phyloP scores from a whole-genome alignment of 352 stramenopile species.

The Phytophthora capsici region DNA sequence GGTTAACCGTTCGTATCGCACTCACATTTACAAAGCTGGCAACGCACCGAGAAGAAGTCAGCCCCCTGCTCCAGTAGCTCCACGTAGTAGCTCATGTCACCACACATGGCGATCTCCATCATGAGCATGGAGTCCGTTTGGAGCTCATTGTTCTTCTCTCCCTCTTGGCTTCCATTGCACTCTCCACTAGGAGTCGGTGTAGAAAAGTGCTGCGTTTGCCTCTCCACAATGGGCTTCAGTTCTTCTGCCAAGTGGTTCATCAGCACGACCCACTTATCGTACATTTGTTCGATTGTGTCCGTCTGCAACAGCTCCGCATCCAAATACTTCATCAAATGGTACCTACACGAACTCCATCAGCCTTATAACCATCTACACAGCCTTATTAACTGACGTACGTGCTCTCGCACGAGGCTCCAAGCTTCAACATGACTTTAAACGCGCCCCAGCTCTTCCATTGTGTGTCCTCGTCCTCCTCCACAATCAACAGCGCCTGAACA shows the following conservation, averaged over 20 bases:
- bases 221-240: slow-evolving; percentile 53
- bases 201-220: slow-evolving; percentile 39
- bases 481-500: slow-evolving; percentile 44
- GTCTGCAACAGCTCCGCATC: slow-evolving; percentile 55
- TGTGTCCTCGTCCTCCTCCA: slow-evolving; percentile 49
- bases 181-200: slow-evolving; percentile 21
- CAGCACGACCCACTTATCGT: slow-evolving; percentile 62
- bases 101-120: slow-evolving; percentile 49
- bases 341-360: slow-evolving; percentile 36
- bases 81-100: slow-evolving; percentile 78
- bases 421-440: slow-evolving; percentile 62
- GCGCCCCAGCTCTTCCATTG: slow-evolving; percentile 61
- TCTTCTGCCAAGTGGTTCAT: slow-evolving; percentile 68
- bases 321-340: slow-evolving; percentile 76
- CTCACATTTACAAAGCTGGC: not conserved
- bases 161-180: slow-evolving; percentile 11
- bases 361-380: not conserved
- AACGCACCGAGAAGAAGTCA: slow-evolving; percentile 79
- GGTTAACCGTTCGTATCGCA: too few species aligned
- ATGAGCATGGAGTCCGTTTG: slow-evolving; percentile 35
- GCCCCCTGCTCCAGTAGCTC: slow-evolving; percentile 75
- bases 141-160: slow-evolving; percentile 11
- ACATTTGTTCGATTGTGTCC: slow-evolving; percentile 69
- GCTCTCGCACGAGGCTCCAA: slow-evolving; percentile 71
- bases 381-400: slow-evolving; percentile 38